phyloP scores from a whole-genome alignment of 2,329 filamentous ascomycete genomes.

The Colletotrichum eremochloae region DNA sequence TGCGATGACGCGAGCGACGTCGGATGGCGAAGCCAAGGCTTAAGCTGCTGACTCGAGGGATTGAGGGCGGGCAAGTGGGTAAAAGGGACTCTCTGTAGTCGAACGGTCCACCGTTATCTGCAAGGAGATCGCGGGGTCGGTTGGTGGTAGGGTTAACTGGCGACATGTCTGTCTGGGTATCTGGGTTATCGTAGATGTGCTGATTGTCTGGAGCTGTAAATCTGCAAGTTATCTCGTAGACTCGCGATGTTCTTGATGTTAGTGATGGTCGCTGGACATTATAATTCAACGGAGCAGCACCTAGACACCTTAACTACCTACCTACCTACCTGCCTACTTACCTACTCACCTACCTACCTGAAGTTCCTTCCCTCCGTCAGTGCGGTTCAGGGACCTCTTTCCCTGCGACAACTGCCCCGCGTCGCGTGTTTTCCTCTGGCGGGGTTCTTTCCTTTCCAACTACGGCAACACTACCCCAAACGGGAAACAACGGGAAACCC shows the following conservation, averaged over 20 bases:
- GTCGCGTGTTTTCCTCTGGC: background rate
- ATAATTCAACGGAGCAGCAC: background rate
- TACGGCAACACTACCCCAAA: background rate
- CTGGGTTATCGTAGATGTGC: background rate
- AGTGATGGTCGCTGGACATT: background rate
- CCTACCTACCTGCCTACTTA: no score
- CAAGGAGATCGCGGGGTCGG: slow-evolving; percentile 24
- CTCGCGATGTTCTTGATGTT: no score
- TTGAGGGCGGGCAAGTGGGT: slow-evolving; percentile 36
- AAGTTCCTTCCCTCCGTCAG: slow-evolving; percentile 6
- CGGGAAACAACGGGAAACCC: slow-evolving; percentile 19
- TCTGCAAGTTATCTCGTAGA: no score
- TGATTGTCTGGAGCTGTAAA: background rate
- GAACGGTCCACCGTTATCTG: slow-evolving; percentile 39
- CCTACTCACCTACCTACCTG: no score
- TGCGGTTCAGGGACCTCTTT: background rate
- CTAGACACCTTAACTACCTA: no score
- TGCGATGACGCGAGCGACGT: slow-evolving; percentile 32
- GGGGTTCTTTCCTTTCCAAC: slow-evolving; percentile 1
- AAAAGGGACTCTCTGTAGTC: background rate
- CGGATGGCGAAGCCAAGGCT: slow-evolving; percentile 33
- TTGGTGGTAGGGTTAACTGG: background rate
- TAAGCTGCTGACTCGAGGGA: slow-evolving; percentile 34
- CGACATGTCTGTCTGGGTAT: background rate
- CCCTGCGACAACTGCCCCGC: slow-evolving; percentile 3